Evolutionary conservation across 2,329 filamentous ascomycete species (phyloP), one percentile per base, ranked within the genome.

Genomic region (Phyllosticta paracitricarpa): DNA sequence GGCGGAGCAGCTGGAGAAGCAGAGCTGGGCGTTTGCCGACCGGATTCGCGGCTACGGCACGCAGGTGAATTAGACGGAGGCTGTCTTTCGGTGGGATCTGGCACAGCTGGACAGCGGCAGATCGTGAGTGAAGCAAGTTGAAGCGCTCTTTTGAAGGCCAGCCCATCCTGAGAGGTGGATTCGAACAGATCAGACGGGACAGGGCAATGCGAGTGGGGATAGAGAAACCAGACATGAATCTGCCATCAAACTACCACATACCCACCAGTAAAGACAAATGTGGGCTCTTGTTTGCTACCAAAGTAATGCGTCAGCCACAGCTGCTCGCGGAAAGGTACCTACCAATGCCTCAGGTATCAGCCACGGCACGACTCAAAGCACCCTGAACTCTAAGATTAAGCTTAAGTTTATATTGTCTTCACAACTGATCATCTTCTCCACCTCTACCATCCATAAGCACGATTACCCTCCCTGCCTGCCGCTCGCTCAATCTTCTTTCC

Each of bases 21-120:
- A 97, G 83, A 97, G 91, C 83, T 97, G 93, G 94, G 91, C 89
- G 58, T 99, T 99, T 79, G 94, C 94, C 25, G 93, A 97, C 73
- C 84, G 87, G 68, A 97, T 99, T 75, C 88, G 85, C 76, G 94
- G 94, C 54, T 99, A 99, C 73, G 94, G 94, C 64, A 95, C 92
- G 26, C 92, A 97, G 81, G 54, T 61, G 48, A 61, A 61, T 55
- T 61, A 61, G 51, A 25, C 2, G 17, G 40, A 19, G 19, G 6
- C 5, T 2, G n/a, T 40, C 25, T 53, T 51, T 51, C 5, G 28
- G 28, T 30, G 28, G 28, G 28, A 6, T 30, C 6, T 30, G 30
- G 33, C 48, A n/a, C n/a, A 51, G 26, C 24, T 30, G 17, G 25
- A n/a, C 17, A 28, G n/a, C 2, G n/a, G 51, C 9, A 54, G 40